These are phyloP conservation scores for Eragrostis nindensis DNA, from an alignment of 176 grass and related monocot genomes.

Conservation along the genomic window DNA sequence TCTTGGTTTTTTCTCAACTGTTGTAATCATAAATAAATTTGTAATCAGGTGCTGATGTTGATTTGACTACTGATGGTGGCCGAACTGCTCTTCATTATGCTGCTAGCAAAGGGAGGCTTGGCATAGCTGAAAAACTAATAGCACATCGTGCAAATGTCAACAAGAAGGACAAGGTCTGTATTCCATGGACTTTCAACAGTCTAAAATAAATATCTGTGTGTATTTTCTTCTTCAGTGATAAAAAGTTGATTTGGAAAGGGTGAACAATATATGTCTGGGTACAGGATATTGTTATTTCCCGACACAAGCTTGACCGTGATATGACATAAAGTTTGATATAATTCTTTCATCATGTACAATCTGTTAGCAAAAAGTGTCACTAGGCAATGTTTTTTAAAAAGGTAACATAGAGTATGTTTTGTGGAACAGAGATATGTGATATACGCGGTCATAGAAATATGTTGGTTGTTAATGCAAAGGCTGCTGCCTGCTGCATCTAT, in stretches of 20 bases:
- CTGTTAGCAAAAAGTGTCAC: neutral
- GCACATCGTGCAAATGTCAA: constrained; percentile 75
- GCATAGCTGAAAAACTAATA: constrained; percentile 79
- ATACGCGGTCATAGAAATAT: neutral
- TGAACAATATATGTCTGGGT: neutral
- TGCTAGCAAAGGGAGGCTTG: constrained; percentile 75
- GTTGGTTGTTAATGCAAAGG: neutral
- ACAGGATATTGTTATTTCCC: neutral
- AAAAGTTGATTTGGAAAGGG: neutral
- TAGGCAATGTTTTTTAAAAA: neutral
- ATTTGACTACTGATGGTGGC: constrained; percentile 82
- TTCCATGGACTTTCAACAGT: constrained; percentile 14
- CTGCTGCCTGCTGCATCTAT: constrained; percentile 4
- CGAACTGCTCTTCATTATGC: constrained; percentile 99
- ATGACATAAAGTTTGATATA: neutral
- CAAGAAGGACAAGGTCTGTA: constrained; percentile 88
- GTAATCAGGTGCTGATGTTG: constrained; percentile 72
- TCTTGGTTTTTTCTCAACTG: neutral
- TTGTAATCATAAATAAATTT: constrained; percentile 34
- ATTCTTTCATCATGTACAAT: neutral
- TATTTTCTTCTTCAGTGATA: neutral
- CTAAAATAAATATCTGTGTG: neutral
- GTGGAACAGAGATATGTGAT: neutral
- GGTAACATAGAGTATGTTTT: neutral
- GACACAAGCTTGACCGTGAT: neutral